phyloP scores from a whole-genome alignment of 176 grass and related monocot genomes.

The Aegilops speltoides region DNA sequence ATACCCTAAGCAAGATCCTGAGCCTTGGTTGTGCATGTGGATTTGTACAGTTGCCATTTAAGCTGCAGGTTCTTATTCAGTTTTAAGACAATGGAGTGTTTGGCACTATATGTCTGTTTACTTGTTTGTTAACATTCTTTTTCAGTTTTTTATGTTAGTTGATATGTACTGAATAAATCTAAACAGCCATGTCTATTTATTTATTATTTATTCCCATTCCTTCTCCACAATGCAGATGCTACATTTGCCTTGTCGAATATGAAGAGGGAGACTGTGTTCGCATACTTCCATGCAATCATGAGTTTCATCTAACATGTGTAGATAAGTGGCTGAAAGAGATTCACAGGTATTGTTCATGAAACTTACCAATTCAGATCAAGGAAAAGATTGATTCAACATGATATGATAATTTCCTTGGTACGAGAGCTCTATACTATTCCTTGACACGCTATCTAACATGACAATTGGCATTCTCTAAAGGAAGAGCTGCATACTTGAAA shows the following conservation, averaged over 20 bases:
- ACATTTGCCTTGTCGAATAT: constrained; percentile 98
- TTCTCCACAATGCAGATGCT: constrained; percentile 51
- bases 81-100: background rate
- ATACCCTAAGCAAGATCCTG: background rate
- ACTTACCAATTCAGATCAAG: background rate
- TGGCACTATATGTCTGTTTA: background rate
- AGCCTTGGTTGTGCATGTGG: background rate
- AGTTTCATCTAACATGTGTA: constrained; percentile 97
- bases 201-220: constrained; percentile 2
- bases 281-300: constrained; percentile 90
- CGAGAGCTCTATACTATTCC: background rate
- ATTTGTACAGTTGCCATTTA: constrained; percentile 19
- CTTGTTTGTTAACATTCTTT: constrained; percentile 3
- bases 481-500: background rate
- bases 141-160: background rate
- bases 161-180: constrained; percentile 4
- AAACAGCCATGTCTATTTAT: background rate
- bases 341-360: constrained; percentile 72
- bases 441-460: background rate
- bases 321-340: constrained; percentile 99
- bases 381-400: background rate
- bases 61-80: constrained; percentile 30
- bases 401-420: background rate
- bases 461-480: background rate
- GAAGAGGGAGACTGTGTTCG: constrained; percentile 89